Base-by-base conservation (phyloP, 2,329 filamentous ascomycete genomes). In the Claviceps maximensis region DNA sequence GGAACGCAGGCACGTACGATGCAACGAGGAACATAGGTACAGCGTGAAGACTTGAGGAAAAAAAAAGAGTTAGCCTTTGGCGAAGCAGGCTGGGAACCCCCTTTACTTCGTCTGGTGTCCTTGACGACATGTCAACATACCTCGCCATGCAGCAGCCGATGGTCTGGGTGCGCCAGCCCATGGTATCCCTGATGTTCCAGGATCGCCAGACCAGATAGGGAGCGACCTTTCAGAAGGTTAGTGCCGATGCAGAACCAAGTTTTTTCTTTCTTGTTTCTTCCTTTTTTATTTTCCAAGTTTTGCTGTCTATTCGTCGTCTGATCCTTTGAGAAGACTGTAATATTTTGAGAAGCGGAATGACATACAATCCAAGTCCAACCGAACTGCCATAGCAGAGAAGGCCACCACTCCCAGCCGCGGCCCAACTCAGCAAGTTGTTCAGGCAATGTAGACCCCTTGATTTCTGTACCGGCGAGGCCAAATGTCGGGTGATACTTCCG, bases 11-110 rank as follows among this genome's bases (percentile, higher is more conserved):
- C 1, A 71, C 69, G 54, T 76, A 72, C 1, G 78, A 69, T 42
- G 78, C 81, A 38, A 82, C 67, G 38, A 85, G 72, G 78, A 80
- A 85, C 68, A 86, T 74, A 0, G 83, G 82, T 2, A 80, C 77
- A 12, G 80, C 82, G 44, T 76, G 80, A 10, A 86, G 71, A 47
- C 78, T 80, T 7, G 8, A 10, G 3, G 15, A 17, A 17, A 42
- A 27, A 31, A 31, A 19, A 31, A 40, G n/a, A 21, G 36, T n/a
- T n/a, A 36, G 15, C 3, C 12, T 7, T 27, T 17, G n/a, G 5
- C 27, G 5, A 49, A 12, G 27, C n/a, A n/a, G n/a, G n/a, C n/a
- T n/a, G n/a, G n/a, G n/a, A n/a, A n/a, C n/a, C n/a, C n/a, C n/a
- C n/a, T n/a, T n/a, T n/a, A n/a, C n/a, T n/a, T n/a, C n/a, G n/a